Evolutionary conservation across 2,329 filamentous ascomycete species (phyloP).

Genomic region (Fusarium neocosmosporiellum): DNA sequence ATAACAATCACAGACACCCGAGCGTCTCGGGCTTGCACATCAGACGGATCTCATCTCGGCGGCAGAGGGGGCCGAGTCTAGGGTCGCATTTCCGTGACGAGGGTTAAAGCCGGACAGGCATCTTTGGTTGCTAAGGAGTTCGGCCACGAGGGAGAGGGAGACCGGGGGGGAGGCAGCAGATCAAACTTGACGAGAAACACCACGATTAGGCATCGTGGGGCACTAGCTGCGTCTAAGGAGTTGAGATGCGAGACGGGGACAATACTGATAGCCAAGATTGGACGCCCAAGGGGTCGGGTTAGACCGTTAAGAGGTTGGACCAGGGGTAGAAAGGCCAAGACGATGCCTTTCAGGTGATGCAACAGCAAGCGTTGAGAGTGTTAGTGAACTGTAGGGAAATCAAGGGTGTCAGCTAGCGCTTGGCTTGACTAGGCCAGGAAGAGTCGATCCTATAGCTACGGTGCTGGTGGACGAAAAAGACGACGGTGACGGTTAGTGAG

Average conservation of each 20-base stretch:
- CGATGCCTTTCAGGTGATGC: conserved; percentile 29
- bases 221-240: conserved; percentile 32
- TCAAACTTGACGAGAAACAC: conserved; percentile 42
- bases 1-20: conserved; percentile 49
- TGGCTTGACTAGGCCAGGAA: conserved; percentile 4
- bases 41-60: conserved; percentile 46
- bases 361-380: conserved; percentile 29
- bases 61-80: conserved; percentile 36
- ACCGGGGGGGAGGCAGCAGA: conserved; percentile 19
- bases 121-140: conserved; percentile 7
- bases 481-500: neutral
- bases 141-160: neutral
- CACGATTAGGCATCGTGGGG: conserved; percentile 27
- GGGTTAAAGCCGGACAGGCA: conserved; percentile 15
- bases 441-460: neutral
- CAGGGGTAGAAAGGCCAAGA: conserved; percentile 8
- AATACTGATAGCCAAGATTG: conserved; percentile 13
- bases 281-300: conserved; percentile 17
- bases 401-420: conserved; percentile 24
- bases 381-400: conserved; percentile 19
- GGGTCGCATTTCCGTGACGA: conserved; percentile 26
- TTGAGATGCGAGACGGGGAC: conserved; percentile 36
- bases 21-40: conserved; percentile 44
- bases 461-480: neutral
- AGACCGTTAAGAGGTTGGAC: conserved; percentile 8